Evolutionary conservation across 768 basidiomycete genomes (phyloP).

Genomic region (Agaricus sinodeliciosus): DNA sequence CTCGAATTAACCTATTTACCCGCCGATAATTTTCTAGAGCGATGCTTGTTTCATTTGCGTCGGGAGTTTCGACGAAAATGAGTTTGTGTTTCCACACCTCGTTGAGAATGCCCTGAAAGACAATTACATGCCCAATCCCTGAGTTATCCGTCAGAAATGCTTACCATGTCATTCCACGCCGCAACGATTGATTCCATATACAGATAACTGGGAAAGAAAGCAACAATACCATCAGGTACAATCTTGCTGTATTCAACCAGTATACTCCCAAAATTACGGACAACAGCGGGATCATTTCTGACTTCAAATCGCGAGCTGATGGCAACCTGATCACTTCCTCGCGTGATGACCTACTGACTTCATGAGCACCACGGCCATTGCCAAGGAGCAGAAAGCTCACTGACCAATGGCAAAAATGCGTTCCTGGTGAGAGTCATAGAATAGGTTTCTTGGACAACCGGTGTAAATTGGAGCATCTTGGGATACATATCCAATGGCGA

Average conservation of each 20-base stretch:
- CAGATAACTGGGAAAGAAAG: constrained; percentile 98
- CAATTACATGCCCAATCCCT: background rate
- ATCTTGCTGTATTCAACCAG: constrained; percentile 97
- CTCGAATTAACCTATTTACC: constrained; percentile 30
- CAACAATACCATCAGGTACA: constrained; percentile 97
- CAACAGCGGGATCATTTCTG: constrained; percentile 97
- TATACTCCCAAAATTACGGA: constrained; percentile 97
- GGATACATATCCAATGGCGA: constrained; percentile 99
- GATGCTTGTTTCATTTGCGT: constrained; percentile 97
- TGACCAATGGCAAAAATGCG: constrained; percentile 89
- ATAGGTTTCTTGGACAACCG: constrained; percentile 95
- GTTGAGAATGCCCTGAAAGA: constrained; percentile 84
- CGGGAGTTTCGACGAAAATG: constrained; percentile 98
- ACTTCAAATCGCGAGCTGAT: constrained; percentile 99
- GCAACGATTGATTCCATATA: constrained; percentile 99
- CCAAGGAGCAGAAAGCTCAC: constrained; percentile 17
- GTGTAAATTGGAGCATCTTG: constrained; percentile 97
- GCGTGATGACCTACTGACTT: constrained; percentile 76
- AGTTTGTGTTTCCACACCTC: constrained; percentile 99
- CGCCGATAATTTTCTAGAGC: constrained; percentile 96
- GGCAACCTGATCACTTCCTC: constrained; percentile 97
- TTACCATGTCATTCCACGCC: constrained; percentile 99
- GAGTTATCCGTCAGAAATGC: constrained; percentile 18
- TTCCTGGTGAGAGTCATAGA: constrained; percentile 96
- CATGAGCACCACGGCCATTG: constrained; percentile 2